These are phyloP conservation scores for Salix suchowensis DNA, from an alignment of 345 rosid species.

Conservation along the genomic window DNA sequence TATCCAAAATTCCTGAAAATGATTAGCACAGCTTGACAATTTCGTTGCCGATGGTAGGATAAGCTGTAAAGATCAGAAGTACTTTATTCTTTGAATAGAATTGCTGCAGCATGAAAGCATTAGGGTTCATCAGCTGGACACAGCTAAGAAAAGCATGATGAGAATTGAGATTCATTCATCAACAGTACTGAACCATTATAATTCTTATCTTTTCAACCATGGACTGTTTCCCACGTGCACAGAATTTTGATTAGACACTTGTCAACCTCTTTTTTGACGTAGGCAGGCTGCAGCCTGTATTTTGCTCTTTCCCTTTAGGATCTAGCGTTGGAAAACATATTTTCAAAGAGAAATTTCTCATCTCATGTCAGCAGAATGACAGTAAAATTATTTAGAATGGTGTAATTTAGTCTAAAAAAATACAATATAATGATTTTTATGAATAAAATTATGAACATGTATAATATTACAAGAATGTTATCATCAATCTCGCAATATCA, in stretches of 20 bases:
- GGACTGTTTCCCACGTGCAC: background rate
- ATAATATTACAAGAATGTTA: no score
- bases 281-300: background rate
- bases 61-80: conserved; percentile 25
- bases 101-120: conserved; percentile 7
- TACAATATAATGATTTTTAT: no score
- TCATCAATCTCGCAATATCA: no score
- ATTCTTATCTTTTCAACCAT: background rate
- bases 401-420: no score
- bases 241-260: background rate
- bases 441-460: no score
- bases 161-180: background rate
- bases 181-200: background rate
- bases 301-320: background rate
- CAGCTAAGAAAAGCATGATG: conserved; percentile 16
- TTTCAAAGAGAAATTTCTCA: no score
- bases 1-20: background rate
- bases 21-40: background rate
- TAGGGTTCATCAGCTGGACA: conserved; percentile 6
- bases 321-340: background rate
- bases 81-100: background rate
- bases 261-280: background rate
- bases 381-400: no score
- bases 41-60: background rate
- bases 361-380: background rate